Evolutionary conservation across 257 asterid species (phyloP).

Genomic region (Lantana camara): DNA sequence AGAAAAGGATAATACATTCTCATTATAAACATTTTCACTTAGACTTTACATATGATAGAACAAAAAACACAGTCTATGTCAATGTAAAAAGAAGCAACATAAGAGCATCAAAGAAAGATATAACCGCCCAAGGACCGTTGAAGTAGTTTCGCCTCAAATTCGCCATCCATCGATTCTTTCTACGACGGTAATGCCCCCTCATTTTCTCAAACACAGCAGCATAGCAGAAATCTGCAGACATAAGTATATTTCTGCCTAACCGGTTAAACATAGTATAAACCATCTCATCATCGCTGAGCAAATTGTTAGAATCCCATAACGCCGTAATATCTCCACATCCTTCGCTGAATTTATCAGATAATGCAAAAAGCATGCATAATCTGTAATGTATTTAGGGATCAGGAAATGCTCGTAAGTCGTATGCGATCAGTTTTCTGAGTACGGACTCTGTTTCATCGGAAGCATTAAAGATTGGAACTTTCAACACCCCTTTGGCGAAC

Average conservation of each 20-base stretch:
- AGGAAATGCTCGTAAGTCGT: not conserved
- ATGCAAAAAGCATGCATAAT: too few species aligned
- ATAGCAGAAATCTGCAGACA: conserved; percentile 29
- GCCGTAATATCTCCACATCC: too few species aligned
- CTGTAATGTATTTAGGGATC: too few species aligned
- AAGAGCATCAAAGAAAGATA: too few species aligned
- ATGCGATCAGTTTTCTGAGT: not conserved
- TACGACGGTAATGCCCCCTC: conserved; percentile 18
- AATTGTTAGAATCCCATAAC: too few species aligned
- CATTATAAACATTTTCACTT: not conserved
- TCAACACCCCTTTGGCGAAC: conserved; percentile 31
- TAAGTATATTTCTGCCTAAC: conserved; percentile 29
- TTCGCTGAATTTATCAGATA: too few species aligned
- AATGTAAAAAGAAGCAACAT: conserved; percentile 31
- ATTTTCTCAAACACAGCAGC: conserved; percentile 19
- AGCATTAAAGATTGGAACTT: not conserved
- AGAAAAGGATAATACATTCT: too few species aligned
- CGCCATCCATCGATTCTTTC: conserved; percentile 33
- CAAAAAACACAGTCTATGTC: conserved; percentile 23
- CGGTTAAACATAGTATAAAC: too few species aligned
- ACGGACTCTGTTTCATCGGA: not conserved
- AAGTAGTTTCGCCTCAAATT: conserved; percentile 39
- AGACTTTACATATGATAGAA: conserved; percentile 20
- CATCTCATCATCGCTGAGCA: too few species aligned
- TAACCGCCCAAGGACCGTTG: conserved; percentile 35